Evolutionary conservation across 371 early-diverging fungal species (phyloP).

Genomic region (Aphelidium insulamus): DNA sequence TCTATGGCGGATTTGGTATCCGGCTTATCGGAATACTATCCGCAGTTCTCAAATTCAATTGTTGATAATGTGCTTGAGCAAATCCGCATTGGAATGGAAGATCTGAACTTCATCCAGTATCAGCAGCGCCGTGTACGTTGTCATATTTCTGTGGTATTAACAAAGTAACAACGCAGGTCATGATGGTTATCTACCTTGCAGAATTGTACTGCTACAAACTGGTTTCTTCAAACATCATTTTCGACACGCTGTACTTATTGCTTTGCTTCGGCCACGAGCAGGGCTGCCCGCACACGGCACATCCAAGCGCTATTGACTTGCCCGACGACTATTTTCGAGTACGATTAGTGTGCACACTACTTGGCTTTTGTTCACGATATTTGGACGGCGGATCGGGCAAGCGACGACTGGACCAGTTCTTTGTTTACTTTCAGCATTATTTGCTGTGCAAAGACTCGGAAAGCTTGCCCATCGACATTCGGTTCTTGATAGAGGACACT

Average conservation of each 20-base stretch:
- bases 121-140: too few relatives aligned
- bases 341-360: constrained; percentile 58
- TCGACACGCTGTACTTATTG: constrained; percentile 63
- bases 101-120: constrained; percentile 68
- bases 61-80: constrained; percentile 72
- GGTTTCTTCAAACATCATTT: constrained; percentile 52
- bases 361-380: constrained; percentile 69
- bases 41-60: constrained; percentile 60
- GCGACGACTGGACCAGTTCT: constrained; percentile 41
- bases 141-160: constrained; percentile 39
- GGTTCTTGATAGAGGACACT: constrained; percentile 60
- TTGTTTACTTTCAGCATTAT: constrained; percentile 69
- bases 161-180: too few relatives aligned
- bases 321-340: constrained; percentile 83
- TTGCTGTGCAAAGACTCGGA: constrained; percentile 43
- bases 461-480: constrained; percentile 63
- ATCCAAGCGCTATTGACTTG: constrained; percentile 44
- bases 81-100: constrained; percentile 71
- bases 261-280: constrained; percentile 64
- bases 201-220: constrained; percentile 73
- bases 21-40: constrained; percentile 52
- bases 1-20: constrained; percentile 55
- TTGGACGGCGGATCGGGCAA: constrained; percentile 46
- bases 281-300: constrained; percentile 42
- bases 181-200: constrained; percentile 46